Conservation (phyloP, 108 stramenopile genomes). For the Conticribra guillardii region DNA sequence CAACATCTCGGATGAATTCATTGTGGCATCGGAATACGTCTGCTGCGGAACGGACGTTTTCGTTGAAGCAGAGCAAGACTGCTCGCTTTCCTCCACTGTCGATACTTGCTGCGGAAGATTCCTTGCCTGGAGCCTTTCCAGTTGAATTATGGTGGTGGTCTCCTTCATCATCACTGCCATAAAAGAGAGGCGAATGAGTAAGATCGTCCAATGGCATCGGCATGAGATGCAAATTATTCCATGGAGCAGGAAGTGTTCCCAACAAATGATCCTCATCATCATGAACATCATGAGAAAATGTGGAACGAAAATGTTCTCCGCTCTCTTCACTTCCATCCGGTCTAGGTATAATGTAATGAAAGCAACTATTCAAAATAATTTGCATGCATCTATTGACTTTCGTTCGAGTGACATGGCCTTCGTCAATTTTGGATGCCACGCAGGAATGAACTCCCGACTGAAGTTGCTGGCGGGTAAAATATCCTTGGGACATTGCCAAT, state of each 20-base stretch:
- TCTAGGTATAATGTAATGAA: conserved; percentile 89
- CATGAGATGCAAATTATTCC: conserved; percentile 70
- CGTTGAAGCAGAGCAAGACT: conserved; percentile 90
- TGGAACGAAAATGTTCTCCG: conserved; percentile 64
- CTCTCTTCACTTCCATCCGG: conserved; percentile 86
- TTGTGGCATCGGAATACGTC: conserved; percentile 91
- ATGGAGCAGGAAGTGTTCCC: conserved; percentile 61
- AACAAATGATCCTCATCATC: conserved; percentile 69
- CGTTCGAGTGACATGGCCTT: conserved; percentile 81
- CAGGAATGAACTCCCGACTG: conserved; percentile 87
- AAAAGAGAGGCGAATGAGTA: not conserved
- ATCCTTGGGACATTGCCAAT: conserved; percentile 73
- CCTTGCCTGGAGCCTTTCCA: conserved; percentile 24
- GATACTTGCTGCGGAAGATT: conserved; percentile 33
- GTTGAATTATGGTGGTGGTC: conserved; percentile 13
- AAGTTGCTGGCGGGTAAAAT: conserved; percentile 85
- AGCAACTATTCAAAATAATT: conserved; percentile 90
- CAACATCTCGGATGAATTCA: conserved; percentile 89
- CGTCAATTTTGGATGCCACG: conserved; percentile 76
- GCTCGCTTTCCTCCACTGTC: conserved; percentile 70
- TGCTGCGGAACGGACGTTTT: conserved; percentile 84
- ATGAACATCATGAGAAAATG: conserved; percentile 55
- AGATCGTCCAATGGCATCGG: conserved; percentile 20
- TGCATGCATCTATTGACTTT: conserved; percentile 94
- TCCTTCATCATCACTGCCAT: conserved; percentile 60